Conservation (phyloP, 2,329 filamentous ascomycete species). For the Emericellopsis atlantica region DNA sequence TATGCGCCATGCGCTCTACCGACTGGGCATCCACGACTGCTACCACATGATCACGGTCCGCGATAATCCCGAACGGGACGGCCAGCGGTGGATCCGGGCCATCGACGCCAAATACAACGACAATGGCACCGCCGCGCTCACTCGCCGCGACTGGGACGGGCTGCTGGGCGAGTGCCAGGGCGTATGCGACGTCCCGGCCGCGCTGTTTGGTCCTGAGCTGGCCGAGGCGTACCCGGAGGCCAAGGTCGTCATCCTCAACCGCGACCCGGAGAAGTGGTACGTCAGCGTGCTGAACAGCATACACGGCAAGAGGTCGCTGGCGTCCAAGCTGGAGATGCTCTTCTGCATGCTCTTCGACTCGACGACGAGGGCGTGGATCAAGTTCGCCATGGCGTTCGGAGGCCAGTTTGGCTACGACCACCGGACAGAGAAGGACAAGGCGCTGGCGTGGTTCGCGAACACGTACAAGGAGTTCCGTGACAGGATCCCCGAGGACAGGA, state of each 20-base stretch:
- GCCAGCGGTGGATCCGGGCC: constrained; percentile 16
- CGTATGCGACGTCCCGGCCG: constrained; percentile 41
- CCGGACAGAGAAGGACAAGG: constrained; percentile 19
- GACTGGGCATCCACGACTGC: constrained; percentile 21
- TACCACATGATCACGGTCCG: constrained; percentile 21
- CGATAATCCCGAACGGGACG: constrained; percentile 10
- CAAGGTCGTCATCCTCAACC: constrained; percentile 24
- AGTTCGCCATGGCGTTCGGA: constrained; percentile 12
- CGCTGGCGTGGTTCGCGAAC: constrained; percentile 20
- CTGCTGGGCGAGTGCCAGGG: constrained; percentile 33
- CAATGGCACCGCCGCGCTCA: constrained; percentile 11
- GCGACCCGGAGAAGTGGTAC: constrained; percentile 25
- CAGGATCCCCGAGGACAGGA: constrained; percentile 16
- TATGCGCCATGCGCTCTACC: constrained; percentile 17
- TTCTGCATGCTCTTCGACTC: constrained; percentile 16
- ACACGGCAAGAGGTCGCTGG: constrained; percentile 6
- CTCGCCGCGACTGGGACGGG: constrained; percentile 29
- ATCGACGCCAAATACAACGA: constrained; percentile 18
- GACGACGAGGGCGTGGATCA: constrained; percentile 9
- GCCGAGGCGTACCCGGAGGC: constrained; percentile 20
- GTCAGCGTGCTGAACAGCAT: constrained; percentile 13
- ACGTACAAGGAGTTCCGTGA: constrained; percentile 22
- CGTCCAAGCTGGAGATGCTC: constrained; percentile 8
- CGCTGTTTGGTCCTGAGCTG: constrained; percentile 31
- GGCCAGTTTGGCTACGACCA: constrained; percentile 16